Evolutionary conservation across 805 yeast species (phyloP).

Genomic region (Starmera dryadoides): DNA sequence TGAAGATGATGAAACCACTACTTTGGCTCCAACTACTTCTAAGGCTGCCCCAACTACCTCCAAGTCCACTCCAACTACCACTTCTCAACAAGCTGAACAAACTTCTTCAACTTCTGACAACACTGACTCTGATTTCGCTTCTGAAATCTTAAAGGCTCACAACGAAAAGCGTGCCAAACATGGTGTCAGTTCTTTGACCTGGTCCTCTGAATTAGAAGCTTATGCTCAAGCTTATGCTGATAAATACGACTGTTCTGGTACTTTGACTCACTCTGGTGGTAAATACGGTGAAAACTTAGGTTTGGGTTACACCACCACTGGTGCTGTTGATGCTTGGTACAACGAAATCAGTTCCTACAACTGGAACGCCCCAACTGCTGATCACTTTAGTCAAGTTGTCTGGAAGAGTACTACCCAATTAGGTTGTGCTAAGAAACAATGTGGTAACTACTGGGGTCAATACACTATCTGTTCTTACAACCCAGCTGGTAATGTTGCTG

Average conservation of each 20-base stretch:
- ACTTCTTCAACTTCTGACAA: constrained; percentile 13
- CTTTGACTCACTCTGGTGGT: constrained; percentile 60
- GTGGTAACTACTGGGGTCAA: constrained; percentile 46
- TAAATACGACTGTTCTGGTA: constrained; percentile 45
- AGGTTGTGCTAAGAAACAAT: constrained; percentile 70
- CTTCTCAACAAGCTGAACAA: constrained; percentile 13
- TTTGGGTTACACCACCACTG: constrained; percentile 50
- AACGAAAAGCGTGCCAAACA: constrained; percentile 54
- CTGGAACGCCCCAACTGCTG: constrained; percentile 49
- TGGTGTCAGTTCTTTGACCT: constrained; percentile 38
- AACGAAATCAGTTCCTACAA: constrained; percentile 51
- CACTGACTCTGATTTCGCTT: constrained; percentile 18
- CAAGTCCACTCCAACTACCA: constrained; percentile 15
- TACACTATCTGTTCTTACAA: constrained; percentile 72
- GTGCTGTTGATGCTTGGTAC: constrained; percentile 73
- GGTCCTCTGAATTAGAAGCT: constrained; percentile 47
- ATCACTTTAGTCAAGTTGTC: constrained; percentile 81
- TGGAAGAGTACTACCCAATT: constrained; percentile 64
- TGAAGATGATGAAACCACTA: constrained; percentile 4
- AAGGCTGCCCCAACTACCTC: constrained; percentile 12
- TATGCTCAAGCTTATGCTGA: constrained; percentile 55
- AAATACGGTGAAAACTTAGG: constrained; percentile 81
- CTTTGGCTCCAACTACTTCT: constrained; percentile 13
- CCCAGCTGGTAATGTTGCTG: constrained; percentile 65
- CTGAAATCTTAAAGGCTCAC: constrained; percentile 49